Base-by-base conservation (phyloP, 1,284 basidiomycete genomes). In the Amylostereum chailletii region DNA sequence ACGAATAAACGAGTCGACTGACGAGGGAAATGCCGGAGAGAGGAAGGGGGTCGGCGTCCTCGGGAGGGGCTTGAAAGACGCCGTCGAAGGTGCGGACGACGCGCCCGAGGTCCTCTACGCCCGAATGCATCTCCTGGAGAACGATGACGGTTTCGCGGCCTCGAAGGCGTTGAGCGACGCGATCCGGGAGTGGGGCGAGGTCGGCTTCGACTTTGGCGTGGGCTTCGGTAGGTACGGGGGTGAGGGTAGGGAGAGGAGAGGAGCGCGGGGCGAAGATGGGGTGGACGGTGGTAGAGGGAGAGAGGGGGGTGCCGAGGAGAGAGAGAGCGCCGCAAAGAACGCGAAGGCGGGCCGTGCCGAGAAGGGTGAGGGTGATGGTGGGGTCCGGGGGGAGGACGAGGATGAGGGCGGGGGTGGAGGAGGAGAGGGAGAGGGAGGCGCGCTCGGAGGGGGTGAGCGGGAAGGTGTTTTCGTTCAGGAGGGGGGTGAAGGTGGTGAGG, bases 201-300 rank as follows among this genome's bases (percentile, higher is more conserved):
- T 19, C 19, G 19, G 19, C 19, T 19, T 19, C 19, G 19, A 19
- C 19, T 19, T 19, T 19, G 19, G 19, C 19, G 19, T 19, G 19
- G 19, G 19, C 19, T 19, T 19, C 19, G 19, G 19, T 19, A 19
- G 19, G 19, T 19, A 19, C 19, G 19, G 19, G 19, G 19, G 19
- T 19, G 19, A 19, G 19, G 19, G 19, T 19, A 2, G 86, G 84
- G 5, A 90, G 61, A 0, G 86, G 83, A 5, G 83, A 76, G 0
- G 78, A 86, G 8, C 75, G 71, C 0, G 85, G 83, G 1, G 85
- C 81, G 58, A 78, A 89, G 27, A 88, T 67, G 27, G 61, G 61
- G 52, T 86, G 70, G 3, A 57, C 52, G 1, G 51, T 58, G 3
- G 57, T 43, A 0, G 78, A 77, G 1, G 77, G 60, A 1, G 52